These are phyloP conservation scores for Naematelia encephala DNA, from an alignment of 768 basidiomycete genomes.

Conservation along the genomic window DNA sequence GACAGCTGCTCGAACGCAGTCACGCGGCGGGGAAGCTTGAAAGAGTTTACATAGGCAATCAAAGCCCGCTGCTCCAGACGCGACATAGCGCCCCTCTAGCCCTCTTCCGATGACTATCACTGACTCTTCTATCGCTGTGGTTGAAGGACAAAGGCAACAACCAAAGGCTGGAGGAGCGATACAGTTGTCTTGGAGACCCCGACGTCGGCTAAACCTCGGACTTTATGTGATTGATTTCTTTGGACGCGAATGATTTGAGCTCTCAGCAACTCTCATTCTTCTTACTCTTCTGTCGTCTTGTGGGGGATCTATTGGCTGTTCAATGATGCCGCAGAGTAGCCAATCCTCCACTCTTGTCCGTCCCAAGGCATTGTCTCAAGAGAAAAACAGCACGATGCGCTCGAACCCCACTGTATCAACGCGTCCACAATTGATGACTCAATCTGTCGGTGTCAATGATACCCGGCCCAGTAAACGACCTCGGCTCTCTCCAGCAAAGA, in stretches of 20 bases:
- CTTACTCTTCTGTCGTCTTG: not conserved
- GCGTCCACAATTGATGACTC: not conserved
- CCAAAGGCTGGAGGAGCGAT: no score
- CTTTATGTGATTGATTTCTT: not conserved
- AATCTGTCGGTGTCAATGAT: not conserved
- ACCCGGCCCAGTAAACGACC: not conserved
- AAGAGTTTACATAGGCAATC: conserved; percentile 41
- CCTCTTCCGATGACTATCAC: not conserved
- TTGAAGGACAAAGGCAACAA: conserved; percentile 1
- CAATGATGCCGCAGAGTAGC: not conserved
- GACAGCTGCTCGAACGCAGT: conserved; percentile 34
- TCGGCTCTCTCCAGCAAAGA: not conserved
- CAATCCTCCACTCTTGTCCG: not conserved
- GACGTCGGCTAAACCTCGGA: not conserved
- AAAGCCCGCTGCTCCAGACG: conserved; percentile 38
- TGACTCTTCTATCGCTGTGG: not conserved
- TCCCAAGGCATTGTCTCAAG: no score
- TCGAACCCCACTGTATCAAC: not conserved
- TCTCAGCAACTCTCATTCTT: not conserved
- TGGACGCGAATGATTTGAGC: conserved; percentile 4
- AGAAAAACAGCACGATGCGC: not conserved
- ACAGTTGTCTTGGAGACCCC: conserved; percentile 4
- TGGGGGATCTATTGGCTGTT: not conserved
- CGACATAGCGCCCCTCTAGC: conserved; percentile 23
- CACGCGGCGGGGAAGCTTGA: conserved; percentile 28